Conservation (phyloP, 1,284 basidiomycete species). For the Trametes pubescens region DNA sequence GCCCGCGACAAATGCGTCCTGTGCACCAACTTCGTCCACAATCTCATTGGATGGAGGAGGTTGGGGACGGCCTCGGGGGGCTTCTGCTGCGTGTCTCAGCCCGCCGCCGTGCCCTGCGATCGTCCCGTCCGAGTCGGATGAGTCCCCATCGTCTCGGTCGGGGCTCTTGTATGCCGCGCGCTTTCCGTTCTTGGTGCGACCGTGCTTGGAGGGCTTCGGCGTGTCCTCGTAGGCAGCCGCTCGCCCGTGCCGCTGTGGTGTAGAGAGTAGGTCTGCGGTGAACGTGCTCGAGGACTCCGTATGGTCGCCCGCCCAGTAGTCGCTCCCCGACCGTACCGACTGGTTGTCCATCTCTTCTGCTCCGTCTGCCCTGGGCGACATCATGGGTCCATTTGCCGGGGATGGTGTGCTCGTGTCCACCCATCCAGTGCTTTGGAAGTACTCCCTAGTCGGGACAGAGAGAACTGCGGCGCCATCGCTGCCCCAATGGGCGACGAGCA, state of each 20-base stretch:
- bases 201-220: slow-evolving; percentile 4
- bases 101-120: slow-evolving; percentile 41
- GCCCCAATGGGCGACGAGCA: slow-evolving; percentile 83
- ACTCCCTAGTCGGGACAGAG: slow-evolving; percentile 82
- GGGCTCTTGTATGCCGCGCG: slow-evolving; percentile 43
- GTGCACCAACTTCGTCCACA: slow-evolving; percentile 75
- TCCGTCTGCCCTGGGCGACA: slow-evolving; percentile 5
- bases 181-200: slow-evolving; percentile 23
- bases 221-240: slow-evolving; percentile 15
- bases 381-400: slow-evolving; percentile 12
- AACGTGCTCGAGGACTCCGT: slow-evolving; percentile 65
- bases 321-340: slow-evolving; percentile 77
- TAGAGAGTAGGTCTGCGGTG: slow-evolving; percentile 48
- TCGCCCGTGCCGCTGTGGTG: slow-evolving; percentile 18
- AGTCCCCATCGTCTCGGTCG: slow-evolving; percentile 52
- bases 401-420: slow-evolving; percentile 43
- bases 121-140: slow-evolving; percentile 62
- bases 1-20: slow-evolving; percentile 81
- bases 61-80: slow-evolving; percentile 1
- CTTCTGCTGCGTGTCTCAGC: slow-evolving; percentile 6
- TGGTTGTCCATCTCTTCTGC: slow-evolving; percentile 41
- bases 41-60: slow-evolving; percentile 45
- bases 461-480: slow-evolving; percentile 78
- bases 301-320: slow-evolving; percentile 73
- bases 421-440: slow-evolving; percentile 85